Percentiles rank a stretch among this genome's conserved stretches.
These are phyloP conservation scores for Agrocybe praecox DNA, from an alignment of 768 basidiomycete species.

Conservation along the genomic window DNA sequence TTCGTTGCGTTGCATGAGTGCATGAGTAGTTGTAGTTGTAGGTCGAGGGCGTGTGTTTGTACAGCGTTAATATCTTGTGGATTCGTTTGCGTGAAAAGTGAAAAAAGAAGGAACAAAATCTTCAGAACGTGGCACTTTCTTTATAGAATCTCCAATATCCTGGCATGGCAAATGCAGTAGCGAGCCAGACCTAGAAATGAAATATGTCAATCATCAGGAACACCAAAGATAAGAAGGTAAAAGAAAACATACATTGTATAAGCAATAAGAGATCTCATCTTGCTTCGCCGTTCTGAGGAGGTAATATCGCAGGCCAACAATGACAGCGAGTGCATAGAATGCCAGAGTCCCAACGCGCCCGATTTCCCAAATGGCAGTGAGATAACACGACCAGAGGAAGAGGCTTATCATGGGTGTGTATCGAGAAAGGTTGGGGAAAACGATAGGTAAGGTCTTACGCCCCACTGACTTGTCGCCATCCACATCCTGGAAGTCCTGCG, in stretches of 20 bases:
- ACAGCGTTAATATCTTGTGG: neutral
- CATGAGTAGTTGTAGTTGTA: too few relatives aligned
- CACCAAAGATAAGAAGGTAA: neutral
- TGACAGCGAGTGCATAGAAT: conserved; percentile 32
- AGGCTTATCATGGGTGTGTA: conserved; percentile 32
- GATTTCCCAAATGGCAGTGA: conserved; percentile 37
- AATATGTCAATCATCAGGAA: neutral
- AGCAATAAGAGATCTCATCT: conserved; percentile 22
- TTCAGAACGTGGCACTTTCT: conserved; percentile 12
- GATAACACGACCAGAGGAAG: conserved; percentile 35
- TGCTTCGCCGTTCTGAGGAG: conserved; percentile 12
- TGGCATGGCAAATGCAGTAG: conserved; percentile 18
- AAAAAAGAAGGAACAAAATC: too few relatives aligned
- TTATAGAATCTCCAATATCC: conserved; percentile 26
- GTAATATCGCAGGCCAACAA: conserved; percentile 26
- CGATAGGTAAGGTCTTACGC: conserved; percentile 46
- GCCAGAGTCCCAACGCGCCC: conserved; percentile 22
- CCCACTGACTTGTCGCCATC: conserved; percentile 41
- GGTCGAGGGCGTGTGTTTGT: neutral
- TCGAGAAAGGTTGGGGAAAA: conserved; percentile 35
- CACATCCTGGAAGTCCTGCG: conserved; percentile 50
- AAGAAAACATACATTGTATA: conserved; percentile 24
- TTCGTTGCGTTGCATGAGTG: too few relatives aligned
- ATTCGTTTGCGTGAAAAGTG: too few relatives aligned
- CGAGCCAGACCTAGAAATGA: conserved; percentile 22